Percentiles rank a stretch among this genome's conserved stretches.
Conservation (phyloP, 108 stramenopile species). For the Parmales sp. region DNA sequence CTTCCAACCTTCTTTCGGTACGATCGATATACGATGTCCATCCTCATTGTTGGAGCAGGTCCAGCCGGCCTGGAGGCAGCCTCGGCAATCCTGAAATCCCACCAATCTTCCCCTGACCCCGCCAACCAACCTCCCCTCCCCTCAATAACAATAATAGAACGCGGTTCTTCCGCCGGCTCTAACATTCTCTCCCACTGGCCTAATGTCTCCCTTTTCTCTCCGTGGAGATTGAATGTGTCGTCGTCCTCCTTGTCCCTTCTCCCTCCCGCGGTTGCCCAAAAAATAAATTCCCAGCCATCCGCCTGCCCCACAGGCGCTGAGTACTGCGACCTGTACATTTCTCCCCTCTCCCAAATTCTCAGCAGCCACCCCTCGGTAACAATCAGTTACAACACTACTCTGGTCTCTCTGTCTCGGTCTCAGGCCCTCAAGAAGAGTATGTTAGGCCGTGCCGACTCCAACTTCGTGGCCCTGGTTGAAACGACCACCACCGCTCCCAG, state of each 20-base stretch:
- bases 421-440: neutral
- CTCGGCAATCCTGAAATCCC: neutral
- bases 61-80: neutral
- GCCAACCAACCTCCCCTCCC: no score
- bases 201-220: neutral
- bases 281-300: no score
- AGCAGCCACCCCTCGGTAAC: neutral
- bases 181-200: neutral
- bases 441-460: neutral
- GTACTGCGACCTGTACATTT: neutral
- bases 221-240: neutral
- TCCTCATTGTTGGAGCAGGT: neutral
- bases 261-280: no score
- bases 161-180: neutral
- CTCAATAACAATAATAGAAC: neutral
- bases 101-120: no score
- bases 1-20: no score
- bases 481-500: no score
- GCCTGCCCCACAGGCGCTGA: neutral
- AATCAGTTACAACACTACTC: neutral
- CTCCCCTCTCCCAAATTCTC: no score
- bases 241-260: neutral
- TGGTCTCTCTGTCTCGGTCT: neutral
- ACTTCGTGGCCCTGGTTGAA: neutral
- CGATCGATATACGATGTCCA: no score